Percentiles rank a stretch among this genome's conserved stretches.
Evolutionary conservation across 2,329 filamentous ascomycete genomes (phyloP).

Genomic region (Rutstroemia sydowiana): DNA sequence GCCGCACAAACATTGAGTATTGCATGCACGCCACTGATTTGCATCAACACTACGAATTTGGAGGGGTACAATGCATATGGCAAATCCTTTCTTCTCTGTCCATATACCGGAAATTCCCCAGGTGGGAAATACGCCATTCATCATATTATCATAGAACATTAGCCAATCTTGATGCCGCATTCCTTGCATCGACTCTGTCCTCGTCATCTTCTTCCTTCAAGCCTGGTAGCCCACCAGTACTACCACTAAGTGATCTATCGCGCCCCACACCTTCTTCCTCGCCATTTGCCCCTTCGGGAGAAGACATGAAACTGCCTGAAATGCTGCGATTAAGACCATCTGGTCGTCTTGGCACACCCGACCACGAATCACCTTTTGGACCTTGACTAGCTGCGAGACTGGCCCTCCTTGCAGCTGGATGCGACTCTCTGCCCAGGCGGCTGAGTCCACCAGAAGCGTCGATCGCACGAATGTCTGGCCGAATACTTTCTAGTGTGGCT

Average conservation of each 20-base stretch:
- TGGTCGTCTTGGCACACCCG: slow-evolving; percentile 71
- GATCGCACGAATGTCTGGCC: slow-evolving; percentile 87
- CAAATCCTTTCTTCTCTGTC: slow-evolving; percentile 4
- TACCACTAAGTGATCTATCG: slow-evolving; percentile 27
- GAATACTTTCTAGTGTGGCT: slow-evolving; percentile 85
- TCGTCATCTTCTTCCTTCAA: slow-evolving; percentile 79
- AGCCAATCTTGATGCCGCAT: slow-evolving; percentile 78
- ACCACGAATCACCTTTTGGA: slow-evolving; percentile 97
- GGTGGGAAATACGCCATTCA: neutral
- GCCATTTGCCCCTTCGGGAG: slow-evolving; percentile 55
- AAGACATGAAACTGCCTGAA: slow-evolving; percentile 63
- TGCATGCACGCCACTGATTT: slow-evolving; percentile 8
- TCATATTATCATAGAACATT: slow-evolving; percentile 7
- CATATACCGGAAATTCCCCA: slow-evolving; percentile 3
- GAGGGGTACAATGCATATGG: slow-evolving; percentile 5
- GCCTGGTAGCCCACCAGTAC: slow-evolving; percentile 43
- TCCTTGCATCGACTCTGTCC: slow-evolving; percentile 88
- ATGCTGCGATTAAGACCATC: slow-evolving; percentile 73
- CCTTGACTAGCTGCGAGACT: slow-evolving; percentile 85
- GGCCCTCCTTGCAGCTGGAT: slow-evolving; percentile 64
- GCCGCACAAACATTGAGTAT: slow-evolving; percentile 9
- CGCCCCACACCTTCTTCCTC: slow-evolving; percentile 36
- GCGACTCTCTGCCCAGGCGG: slow-evolving; percentile 79
- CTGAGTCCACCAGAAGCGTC: slow-evolving; percentile 86
- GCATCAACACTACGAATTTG: slow-evolving; percentile 10